Conservation (phyloP, 1,284 basidiomycete species). For the Apiotrichum gamsii region DNA sequence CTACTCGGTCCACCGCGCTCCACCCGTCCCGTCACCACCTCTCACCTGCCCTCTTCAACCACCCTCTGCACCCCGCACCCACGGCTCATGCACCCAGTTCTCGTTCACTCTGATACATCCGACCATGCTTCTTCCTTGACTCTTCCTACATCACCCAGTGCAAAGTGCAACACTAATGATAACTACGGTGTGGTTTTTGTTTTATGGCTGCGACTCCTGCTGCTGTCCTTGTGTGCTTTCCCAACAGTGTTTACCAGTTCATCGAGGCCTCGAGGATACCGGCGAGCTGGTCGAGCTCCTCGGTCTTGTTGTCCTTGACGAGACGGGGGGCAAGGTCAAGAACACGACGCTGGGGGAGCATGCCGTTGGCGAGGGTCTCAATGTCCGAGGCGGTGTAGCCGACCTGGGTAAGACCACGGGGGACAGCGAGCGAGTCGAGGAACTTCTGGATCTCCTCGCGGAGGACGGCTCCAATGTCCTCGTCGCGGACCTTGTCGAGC, state of each 20-base stretch:
- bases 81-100: too few species aligned
- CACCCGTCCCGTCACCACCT: too few species aligned
- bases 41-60: too few species aligned
- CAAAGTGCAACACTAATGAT: too few species aligned
- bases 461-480: conserved; percentile 70
- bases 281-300: conserved; percentile 70
- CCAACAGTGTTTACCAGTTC: conserved; percentile 38
- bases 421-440: conserved; percentile 76
- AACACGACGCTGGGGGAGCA: conserved; percentile 44
- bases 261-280: conserved; percentile 55
- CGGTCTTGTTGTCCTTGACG: conserved; percentile 62
- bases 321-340: conserved; percentile 42
- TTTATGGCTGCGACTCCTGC: too few species aligned
- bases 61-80: too few species aligned
- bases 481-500: conserved; percentile 69
- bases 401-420: conserved; percentile 77
- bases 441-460: conserved; percentile 87
- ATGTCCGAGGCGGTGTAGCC: conserved; percentile 58
- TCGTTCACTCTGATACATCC: too few species aligned
- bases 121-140: too few species aligned
- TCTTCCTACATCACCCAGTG: too few species aligned
- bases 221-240: too few species aligned
- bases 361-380: conserved; percentile 39
- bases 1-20: too few species aligned
- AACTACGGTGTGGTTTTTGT: too few species aligned